Conservation (phyloP, 1,139 yeast species). For the Suhomyces atakaporum region DNA sequence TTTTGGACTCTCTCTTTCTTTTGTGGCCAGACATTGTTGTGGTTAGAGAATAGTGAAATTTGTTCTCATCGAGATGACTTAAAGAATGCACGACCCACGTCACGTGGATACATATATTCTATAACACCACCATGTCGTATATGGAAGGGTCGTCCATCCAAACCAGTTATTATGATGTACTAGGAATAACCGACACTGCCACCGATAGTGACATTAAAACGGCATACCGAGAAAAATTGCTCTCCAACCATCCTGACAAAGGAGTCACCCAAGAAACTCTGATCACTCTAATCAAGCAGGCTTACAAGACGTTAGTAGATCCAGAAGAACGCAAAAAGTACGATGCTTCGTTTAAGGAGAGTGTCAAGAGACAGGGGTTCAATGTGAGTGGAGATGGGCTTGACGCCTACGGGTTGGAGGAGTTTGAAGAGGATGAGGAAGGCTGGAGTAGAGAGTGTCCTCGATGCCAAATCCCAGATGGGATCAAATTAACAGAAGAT, state of each 20-base stretch:
- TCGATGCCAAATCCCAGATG: conserved; percentile 59
- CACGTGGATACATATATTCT: conserved; percentile 6
- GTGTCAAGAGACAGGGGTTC: conserved; percentile 49
- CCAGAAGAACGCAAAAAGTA: conserved; percentile 43
- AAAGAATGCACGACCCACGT: conserved; percentile 1
- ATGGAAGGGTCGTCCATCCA: conserved; percentile 9
- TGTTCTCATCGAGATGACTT: conserved; percentile 11
- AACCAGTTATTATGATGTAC: conserved; percentile 48
- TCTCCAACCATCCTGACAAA: conserved; percentile 79
- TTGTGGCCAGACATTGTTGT: conserved; percentile 22
- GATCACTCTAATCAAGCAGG: conserved; percentile 53
- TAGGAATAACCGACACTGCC: conserved; percentile 48
- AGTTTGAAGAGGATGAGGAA: conserved; percentile 38
- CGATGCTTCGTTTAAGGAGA: conserved; percentile 44
- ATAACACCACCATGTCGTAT: conserved; percentile 7
- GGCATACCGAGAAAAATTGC: conserved; percentile 63
- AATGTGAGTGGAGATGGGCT: conserved; percentile 62
- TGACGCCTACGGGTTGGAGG: conserved; percentile 65
- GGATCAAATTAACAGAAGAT: conserved; percentile 60
- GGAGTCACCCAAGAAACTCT: conserved; percentile 12
- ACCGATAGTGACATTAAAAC: conserved; percentile 46
- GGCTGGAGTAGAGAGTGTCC: conserved; percentile 64
- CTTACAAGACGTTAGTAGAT: conserved; percentile 57
- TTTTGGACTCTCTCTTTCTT: conserved; percentile 26
- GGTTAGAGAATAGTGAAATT: conserved; percentile 5